Conservation (phyloP, 345 rosid genomes). For the Rhizophora mangle region DNA sequence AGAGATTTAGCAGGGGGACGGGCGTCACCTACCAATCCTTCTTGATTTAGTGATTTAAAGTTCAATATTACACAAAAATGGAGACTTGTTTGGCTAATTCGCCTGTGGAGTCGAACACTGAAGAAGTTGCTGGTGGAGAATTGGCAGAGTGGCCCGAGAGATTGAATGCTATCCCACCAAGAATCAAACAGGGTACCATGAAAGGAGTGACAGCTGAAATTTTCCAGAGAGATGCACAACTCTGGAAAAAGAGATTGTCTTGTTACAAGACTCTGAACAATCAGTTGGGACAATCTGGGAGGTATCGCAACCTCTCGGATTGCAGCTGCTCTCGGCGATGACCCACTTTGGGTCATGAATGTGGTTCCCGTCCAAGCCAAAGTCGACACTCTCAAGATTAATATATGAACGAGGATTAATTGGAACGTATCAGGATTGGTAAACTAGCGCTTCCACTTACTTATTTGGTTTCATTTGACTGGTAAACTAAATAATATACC, state of each 20-base stretch:
- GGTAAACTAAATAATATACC: background rate
- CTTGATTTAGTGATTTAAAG: too few relatives aligned
- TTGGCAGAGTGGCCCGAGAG: constrained; percentile 40
- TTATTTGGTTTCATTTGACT: background rate
- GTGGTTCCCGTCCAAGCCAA: constrained; percentile 40
- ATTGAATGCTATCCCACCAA: constrained; percentile 39
- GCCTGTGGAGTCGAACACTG: constrained; percentile 26
- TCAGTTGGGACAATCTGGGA: constrained; percentile 35
- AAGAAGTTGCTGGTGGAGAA: constrained; percentile 38
- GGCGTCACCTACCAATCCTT: too few relatives aligned
- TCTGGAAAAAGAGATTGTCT: constrained; percentile 41
- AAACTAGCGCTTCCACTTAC: background rate
- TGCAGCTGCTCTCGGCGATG: too few relatives aligned
- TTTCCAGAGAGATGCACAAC: constrained; percentile 25
- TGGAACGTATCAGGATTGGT: constrained; percentile 51
- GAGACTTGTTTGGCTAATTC: constrained; percentile 41
- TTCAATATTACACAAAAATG: constrained; percentile 32
- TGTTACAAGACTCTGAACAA: constrained; percentile 40
- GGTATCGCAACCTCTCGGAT: constrained; percentile 47
- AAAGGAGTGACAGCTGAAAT: constrained; percentile 36
- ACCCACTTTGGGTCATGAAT: constrained; percentile 48
- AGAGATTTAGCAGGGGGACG: too few relatives aligned
- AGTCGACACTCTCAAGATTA: constrained; percentile 37
- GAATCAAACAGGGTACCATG: constrained; percentile 38
- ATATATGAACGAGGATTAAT: constrained; percentile 48